Percentiles rank a stretch among this genome's conserved stretches.
Evolutionary conservation across 257 asterid species (phyloP).

Genomic region (Penstemon newberryi): DNA sequence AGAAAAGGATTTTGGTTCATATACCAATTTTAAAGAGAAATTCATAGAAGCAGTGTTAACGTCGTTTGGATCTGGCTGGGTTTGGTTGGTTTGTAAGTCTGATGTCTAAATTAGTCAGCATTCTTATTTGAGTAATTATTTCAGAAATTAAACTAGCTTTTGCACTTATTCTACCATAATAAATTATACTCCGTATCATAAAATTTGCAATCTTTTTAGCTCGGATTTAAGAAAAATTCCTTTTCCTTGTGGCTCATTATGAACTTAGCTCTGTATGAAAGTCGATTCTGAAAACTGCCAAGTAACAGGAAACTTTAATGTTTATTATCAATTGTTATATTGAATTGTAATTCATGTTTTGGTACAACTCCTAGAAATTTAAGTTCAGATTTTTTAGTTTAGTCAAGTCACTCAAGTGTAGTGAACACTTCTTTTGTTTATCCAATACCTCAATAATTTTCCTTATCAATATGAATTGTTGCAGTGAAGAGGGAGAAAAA

Average conservation of each 20-base stretch:
- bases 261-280: not conserved
- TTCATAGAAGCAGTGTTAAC: conserved; percentile 66
- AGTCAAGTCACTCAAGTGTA: not conserved
- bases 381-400: not conserved
- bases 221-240: not conserved
- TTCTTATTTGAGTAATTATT: conserved; percentile 9
- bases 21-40: conserved; percentile 66
- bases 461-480: conserved; percentile 26
- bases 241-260: not conserved
- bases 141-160: conserved; percentile 9
- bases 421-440: not conserved
- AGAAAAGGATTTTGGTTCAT: conserved; percentile 87
- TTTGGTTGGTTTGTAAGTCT: conserved; percentile 94
- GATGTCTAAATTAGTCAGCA: not conserved
- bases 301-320: conserved; percentile 5
- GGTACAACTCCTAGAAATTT: not conserved
- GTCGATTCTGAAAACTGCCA: not conserved
- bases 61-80: conserved; percentile 90
- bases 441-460: conserved; percentile 15
- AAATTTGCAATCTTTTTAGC: too few species aligned
- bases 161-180: not conserved
- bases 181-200: not conserved
- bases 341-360: not conserved
- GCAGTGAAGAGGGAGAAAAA: conserved; percentile 87
- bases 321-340: not conserved